Evolutionary conservation across 768 basidiomycete species (phyloP).

Genomic region (Pisolithus albus): DNA sequence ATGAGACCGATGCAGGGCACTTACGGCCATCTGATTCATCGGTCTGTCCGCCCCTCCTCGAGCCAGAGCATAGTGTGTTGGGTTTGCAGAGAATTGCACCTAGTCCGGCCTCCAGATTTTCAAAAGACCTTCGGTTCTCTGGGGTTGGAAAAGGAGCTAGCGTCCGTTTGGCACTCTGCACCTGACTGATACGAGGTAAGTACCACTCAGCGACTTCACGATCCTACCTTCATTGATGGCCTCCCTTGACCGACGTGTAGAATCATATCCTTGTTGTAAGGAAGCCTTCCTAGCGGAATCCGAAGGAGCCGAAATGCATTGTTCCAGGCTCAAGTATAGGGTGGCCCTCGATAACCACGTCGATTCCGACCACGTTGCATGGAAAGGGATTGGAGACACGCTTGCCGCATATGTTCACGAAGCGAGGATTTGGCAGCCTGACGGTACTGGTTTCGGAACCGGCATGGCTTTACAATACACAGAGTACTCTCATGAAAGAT

Average conservation of each 20-base stretch:
- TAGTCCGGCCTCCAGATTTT: slow-evolving; percentile 49
- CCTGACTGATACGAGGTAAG: slow-evolving; percentile 35
- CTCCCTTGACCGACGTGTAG: slow-evolving; percentile 29
- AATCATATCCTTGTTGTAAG: slow-evolving; percentile 31
- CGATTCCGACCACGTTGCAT: slow-evolving; percentile 17
- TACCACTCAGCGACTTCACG: background rate
- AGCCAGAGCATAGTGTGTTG: too few relatives aligned
- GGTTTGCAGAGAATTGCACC: slow-evolving; percentile 4
- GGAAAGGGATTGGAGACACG: slow-evolving; percentile 6
- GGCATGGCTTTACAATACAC: too few relatives aligned
- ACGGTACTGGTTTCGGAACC: too few relatives aligned
- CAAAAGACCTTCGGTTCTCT: slow-evolving; percentile 34
- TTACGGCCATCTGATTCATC: too few relatives aligned
- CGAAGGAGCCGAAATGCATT: slow-evolving; percentile 34
- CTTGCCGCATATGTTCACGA: slow-evolving; percentile 12
- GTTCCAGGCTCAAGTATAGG: slow-evolving; percentile 19
- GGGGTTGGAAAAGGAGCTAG: slow-evolving; percentile 37
- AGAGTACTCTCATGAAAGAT: too few relatives aligned
- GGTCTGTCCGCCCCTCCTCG: too few relatives aligned
- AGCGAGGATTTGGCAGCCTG: slow-evolving; percentile 13
- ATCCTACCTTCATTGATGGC: too few relatives aligned
- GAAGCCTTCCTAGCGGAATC: slow-evolving; percentile 34
- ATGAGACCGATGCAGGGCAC: too few relatives aligned
- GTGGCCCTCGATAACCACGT: slow-evolving; percentile 17
- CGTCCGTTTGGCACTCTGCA: slow-evolving; percentile 37